Evolutionary conservation across 169 alveolate genomes (phyloP).

Genomic region (Plasmodium relictum): DNA sequence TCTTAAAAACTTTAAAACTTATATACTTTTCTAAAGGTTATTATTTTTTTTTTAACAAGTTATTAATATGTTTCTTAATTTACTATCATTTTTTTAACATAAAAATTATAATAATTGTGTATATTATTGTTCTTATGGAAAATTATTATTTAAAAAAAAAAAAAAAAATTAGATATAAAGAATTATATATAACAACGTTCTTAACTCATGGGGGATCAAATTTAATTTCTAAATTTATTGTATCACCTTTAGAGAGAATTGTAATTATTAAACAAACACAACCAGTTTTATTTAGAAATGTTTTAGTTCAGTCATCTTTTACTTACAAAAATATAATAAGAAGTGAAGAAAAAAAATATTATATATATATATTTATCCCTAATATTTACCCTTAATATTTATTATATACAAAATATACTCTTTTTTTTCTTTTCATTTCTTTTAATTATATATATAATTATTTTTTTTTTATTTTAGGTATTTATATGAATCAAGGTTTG

Average conservation of each 20-base stretch:
- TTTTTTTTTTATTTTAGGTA: constrained; percentile 4
- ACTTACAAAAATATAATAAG: constrained; percentile 57
- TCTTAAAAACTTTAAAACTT: too few species aligned
- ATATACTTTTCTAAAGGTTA: not conserved
- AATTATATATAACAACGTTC: constrained; percentile 67
- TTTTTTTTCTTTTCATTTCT: not conserved
- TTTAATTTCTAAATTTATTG: constrained; percentile 59
- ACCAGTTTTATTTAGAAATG: constrained; percentile 46
- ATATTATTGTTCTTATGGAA: constrained; percentile 59
- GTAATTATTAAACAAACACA: constrained; percentile 71
- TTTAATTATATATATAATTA: not conserved
- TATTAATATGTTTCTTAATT: not conserved
- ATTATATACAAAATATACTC: not conserved
- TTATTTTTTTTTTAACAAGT: not conserved
- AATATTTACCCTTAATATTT: too few species aligned
- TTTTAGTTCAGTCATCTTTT: constrained; percentile 45
- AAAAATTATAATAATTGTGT: not conserved
- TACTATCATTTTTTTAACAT: not conserved
- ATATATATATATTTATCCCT: not conserved
- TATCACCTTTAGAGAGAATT: constrained; percentile 65
- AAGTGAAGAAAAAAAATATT: constrained; percentile 21
- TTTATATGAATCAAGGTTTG: constrained; percentile 47
- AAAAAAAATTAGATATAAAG: constrained; percentile 56
- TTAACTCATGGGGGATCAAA: constrained; percentile 77
- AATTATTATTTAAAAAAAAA: constrained; percentile 74